Conservation (phyloP, 2,329 filamentous ascomycete genomes). For the Penicillium sclerotigenum region DNA sequence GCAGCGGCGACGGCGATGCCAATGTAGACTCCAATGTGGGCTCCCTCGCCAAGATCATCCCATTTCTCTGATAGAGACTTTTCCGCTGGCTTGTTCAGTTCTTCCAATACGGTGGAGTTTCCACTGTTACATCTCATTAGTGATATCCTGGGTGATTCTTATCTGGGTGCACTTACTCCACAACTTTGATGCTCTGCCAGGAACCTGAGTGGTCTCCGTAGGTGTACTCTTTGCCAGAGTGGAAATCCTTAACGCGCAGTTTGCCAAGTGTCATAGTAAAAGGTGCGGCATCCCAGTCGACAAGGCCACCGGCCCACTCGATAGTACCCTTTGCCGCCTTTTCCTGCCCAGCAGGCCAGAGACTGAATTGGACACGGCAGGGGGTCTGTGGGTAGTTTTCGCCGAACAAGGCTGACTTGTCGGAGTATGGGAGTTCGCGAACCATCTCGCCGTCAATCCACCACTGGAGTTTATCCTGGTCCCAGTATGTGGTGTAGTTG, state of each 20-base stretch:
- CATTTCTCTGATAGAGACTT: constrained; percentile 42
- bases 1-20: constrained; percentile 37
- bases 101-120: constrained; percentile 51
- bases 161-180: constrained; percentile 29
- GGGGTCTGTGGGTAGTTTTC: constrained; percentile 68
- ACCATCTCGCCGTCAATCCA: constrained; percentile 60
- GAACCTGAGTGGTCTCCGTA: constrained; percentile 61
- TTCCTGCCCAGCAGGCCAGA: constrained; percentile 62
- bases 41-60: constrained; percentile 44
- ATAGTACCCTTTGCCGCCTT: constrained; percentile 48
- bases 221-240: constrained; percentile 62
- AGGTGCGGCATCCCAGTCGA: constrained; percentile 63
- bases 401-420: constrained; percentile 51
- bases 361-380: constrained; percentile 67
- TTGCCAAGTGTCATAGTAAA: constrained; percentile 72
- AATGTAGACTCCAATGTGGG: constrained; percentile 49
- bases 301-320: constrained; percentile 67
- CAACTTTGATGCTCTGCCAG: constrained; percentile 64
- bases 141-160: background rate
- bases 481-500: constrained; percentile 63
- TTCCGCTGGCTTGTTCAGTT: constrained; percentile 35
- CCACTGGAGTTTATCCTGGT: constrained; percentile 62
- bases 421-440: constrained; percentile 58
- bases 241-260: constrained; percentile 57
- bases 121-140: constrained; percentile 54